Evolutionary conservation across 208 protist genomes (phyloP), one percentile per base, ranked within the genome.

Genomic region (Acanthamoeba healyi): DNA sequence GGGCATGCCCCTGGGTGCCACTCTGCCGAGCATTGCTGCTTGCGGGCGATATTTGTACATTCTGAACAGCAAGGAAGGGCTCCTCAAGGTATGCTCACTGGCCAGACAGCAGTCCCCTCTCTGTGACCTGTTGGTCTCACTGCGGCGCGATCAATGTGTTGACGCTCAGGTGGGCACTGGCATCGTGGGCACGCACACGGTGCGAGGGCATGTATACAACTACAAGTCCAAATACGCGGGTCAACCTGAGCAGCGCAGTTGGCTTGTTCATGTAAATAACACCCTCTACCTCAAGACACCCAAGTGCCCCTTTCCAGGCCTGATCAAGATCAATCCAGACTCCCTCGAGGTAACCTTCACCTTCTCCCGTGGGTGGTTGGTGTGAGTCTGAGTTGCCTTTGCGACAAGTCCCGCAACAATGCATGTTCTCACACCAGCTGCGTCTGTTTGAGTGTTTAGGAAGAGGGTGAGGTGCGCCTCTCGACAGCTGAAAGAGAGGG

Each of bases 261-360:
- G 70, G 70, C 70, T 79, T 19, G 32, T 79, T 22, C 46, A 79
- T 79, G 70, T 79, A 44, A 79, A 79, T 79, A 79, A 26, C 70
- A 14, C 36, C 22, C 70, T 79, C 36, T 79, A 79, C 36, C 38
- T 46, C 36, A 79, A 79, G 70, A 46, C 70, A 9, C 32, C 70
- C 14, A n/a, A 34, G 22, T 46, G 36, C 19, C 36, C 70, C 36
- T 79, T 79, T 38, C 70, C 70, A 10, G 32, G 36, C 32, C 19
- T 79, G 36, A 79, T 44, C n/a, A 79, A 79, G 70, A 79, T 79
- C 70, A 79, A 79, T 34, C 70, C 70, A 15, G n/a, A 79, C 36
- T 46, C 70, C 19, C 70, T 79, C 36, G 70, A 79, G 70, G 70
- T 79, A 79, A 26, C n/a, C 29, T 36, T 34, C 12, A 9, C 6